A percentile compares a stretch with the other conserved stretches of the same genome.
Conservation (phyloP, 495 filamentous ascomycete species). For the Neurospora sp. region DNA sequence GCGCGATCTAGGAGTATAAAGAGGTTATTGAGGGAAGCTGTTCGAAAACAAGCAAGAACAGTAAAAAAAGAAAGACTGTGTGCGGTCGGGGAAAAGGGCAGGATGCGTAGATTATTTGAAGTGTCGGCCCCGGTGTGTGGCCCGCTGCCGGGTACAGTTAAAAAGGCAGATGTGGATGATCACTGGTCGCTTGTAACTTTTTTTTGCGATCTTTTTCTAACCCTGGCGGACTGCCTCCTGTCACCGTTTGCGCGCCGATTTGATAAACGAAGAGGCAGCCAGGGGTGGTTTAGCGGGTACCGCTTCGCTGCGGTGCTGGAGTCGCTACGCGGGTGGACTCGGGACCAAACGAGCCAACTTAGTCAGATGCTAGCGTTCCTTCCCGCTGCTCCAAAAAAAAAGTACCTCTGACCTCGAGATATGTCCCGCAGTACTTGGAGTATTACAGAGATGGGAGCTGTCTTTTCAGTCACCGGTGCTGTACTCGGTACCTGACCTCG, state of each 20-base stretch:
- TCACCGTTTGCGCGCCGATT: neutral
- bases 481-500: neutral
- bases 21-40: neutral
- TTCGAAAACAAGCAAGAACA: slow-evolving; percentile 7
- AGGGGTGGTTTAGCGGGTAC: neutral
- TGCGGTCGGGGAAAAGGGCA: neutral
- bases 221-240: neutral
- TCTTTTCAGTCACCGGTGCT: neutral
- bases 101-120: neutral
- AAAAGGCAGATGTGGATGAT: neutral
- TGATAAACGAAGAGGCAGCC: neutral
- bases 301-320: neutral
- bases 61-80: slow-evolving; percentile 7
- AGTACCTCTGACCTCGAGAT: neutral
- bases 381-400: neutral
- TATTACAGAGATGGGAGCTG: neutral
- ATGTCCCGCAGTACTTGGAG: neutral
- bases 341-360: slow-evolving; percentile 6
- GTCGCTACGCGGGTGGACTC: slow-evolving; percentile 13
- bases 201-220: neutral
- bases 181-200: neutral
- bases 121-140: neutral
- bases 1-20: slow-evolving; percentile 30
- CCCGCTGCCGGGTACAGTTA: neutral
- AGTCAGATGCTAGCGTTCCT: slow-evolving; percentile 6